A percentile compares a stretch with the other conserved stretches of the same genome.
These are phyloP conservation scores for Fusarium sp. DNA, from an alignment of 2,329 filamentous ascomycete species.

Conservation along the genomic window DNA sequence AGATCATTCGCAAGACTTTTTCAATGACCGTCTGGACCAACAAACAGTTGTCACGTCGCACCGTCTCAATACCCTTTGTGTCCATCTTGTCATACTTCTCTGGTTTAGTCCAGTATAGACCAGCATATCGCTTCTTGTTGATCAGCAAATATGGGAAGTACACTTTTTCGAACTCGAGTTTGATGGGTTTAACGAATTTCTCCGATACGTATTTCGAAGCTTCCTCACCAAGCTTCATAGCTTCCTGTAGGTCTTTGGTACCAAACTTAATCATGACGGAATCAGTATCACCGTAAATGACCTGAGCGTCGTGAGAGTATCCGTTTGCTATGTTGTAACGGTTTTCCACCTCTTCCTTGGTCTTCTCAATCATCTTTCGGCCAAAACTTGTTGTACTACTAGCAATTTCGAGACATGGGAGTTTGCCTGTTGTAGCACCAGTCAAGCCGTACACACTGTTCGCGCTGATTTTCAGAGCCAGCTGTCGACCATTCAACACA, in stretches of 20 bases:
- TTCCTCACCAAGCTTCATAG: constrained; percentile 96
- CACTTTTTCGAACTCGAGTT: constrained; percentile 98
- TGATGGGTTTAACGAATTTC: constrained; percentile 97
- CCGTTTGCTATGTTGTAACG: constrained; percentile 93
- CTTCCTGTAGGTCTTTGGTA: constrained; percentile 82
- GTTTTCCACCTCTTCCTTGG: constrained; percentile 92
- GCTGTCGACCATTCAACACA: constrained; percentile 94
- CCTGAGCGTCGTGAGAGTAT: constrained; percentile 92
- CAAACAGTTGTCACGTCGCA: constrained; percentile 94
- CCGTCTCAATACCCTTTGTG: constrained; percentile 98
- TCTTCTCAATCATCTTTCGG: constrained; percentile 98
- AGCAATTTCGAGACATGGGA: constrained; percentile 93
- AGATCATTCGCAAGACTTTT: constrained; percentile 92
- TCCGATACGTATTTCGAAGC: constrained; percentile 87
- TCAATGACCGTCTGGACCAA: constrained; percentile 98
- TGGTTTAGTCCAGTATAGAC: constrained; percentile 95
- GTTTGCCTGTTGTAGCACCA: constrained; percentile 93
- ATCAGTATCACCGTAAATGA: constrained; percentile 99
- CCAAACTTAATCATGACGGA: constrained; percentile 99
- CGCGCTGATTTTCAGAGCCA: constrained; percentile 95
- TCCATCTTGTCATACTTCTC: constrained; percentile 99
- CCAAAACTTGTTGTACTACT: constrained; percentile 98
- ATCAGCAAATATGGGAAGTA: constrained; percentile 98
- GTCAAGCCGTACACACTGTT: constrained; percentile 99
- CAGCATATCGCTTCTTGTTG: constrained; percentile 99